These are phyloP conservation scores for Teunomyces lycoperdinae DNA, from an alignment of 805 yeast genomes.

Conservation along the genomic window DNA sequence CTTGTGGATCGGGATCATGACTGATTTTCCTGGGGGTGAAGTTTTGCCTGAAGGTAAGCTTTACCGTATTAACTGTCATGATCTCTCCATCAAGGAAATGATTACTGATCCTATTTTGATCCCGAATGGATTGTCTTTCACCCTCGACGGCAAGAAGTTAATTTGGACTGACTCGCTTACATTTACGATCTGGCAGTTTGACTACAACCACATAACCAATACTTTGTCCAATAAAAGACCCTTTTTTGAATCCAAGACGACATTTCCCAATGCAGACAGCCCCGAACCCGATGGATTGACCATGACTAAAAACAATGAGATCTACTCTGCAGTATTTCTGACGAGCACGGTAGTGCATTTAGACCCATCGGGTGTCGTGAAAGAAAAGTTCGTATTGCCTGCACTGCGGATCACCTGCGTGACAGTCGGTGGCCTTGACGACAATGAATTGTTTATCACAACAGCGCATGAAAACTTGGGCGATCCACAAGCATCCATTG, in stretches of 20 bases:
- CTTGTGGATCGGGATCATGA: conserved; percentile 82
- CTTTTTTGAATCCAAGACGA: conserved; percentile 14
- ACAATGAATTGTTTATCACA: conserved; percentile 63
- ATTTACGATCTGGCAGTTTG: conserved; percentile 34
- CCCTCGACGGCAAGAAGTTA: conserved; percentile 23
- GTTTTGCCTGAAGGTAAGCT: conserved; percentile 50
- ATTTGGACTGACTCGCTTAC: conserved; percentile 43
- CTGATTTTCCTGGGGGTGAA: conserved; percentile 43
- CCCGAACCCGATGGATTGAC: conserved; percentile 83
- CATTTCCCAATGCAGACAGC: conserved; percentile 16
- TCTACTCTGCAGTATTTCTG: conserved; percentile 70
- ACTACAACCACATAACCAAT: conserved; percentile 30
- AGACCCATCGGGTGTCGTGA: conserved; percentile 46
- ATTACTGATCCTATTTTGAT: conserved; percentile 36
- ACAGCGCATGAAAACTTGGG: conserved; percentile 54
- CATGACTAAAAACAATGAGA: conserved; percentile 49
- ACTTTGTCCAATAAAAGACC: conserved; percentile 25
- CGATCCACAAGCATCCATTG: conserved; percentile 30
- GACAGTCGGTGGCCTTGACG: conserved; percentile 52
- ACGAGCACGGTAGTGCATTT: conserved; percentile 55
- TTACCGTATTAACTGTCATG: conserved; percentile 32
- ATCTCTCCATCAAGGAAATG: conserved; percentile 31
- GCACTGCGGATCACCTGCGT: conserved; percentile 62
- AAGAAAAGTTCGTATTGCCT: conserved; percentile 55
- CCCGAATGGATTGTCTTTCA: conserved; percentile 63